Evolutionary conservation across 2,329 filamentous ascomycete species (phyloP).

Genomic region (Phialocephala sp.): DNA sequence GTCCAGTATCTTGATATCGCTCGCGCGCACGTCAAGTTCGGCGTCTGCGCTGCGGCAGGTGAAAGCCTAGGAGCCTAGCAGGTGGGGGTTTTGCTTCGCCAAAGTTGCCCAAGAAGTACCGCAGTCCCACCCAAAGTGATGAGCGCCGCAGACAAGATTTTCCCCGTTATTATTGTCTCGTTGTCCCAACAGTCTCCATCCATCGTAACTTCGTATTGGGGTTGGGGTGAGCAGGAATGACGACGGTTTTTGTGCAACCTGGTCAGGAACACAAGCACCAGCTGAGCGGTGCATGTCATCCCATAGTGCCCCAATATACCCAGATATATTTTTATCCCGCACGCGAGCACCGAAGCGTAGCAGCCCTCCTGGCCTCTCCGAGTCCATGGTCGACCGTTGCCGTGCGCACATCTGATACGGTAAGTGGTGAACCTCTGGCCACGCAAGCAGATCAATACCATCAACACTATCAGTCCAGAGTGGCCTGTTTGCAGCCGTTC

Average conservation of each 20-base stretch:
- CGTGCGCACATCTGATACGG: background rate
- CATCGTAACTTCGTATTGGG: background rate
- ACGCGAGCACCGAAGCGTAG: slow-evolving; percentile 4
- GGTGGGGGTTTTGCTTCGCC: background rate
- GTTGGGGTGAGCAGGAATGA: background rate
- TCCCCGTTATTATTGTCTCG: background rate
- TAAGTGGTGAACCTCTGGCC: background rate
- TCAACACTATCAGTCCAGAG: slow-evolving; percentile 18
- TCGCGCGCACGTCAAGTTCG: slow-evolving; percentile 12
- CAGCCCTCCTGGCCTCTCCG: background rate
- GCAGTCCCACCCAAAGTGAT: background rate
- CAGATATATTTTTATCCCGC: background rate
- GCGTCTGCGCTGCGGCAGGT: background rate
- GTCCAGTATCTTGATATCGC: slow-evolving; percentile 7
- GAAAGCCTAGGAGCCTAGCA: no score
- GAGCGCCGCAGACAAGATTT: background rate
- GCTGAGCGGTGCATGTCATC: slow-evolving; percentile 3
- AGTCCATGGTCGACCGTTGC: background rate
- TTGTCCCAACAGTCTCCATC: slow-evolving; percentile 7
- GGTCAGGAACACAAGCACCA: background rate
- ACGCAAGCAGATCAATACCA: slow-evolving; percentile 14
- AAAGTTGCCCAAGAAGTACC: slow-evolving; percentile 1
- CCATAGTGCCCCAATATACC: background rate
- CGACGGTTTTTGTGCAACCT: slow-evolving; percentile 9
- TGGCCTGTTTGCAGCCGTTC: slow-evolving; percentile 15